Conservation (phyloP, 331 rosid genomes). For the Quercus phellos region DNA sequence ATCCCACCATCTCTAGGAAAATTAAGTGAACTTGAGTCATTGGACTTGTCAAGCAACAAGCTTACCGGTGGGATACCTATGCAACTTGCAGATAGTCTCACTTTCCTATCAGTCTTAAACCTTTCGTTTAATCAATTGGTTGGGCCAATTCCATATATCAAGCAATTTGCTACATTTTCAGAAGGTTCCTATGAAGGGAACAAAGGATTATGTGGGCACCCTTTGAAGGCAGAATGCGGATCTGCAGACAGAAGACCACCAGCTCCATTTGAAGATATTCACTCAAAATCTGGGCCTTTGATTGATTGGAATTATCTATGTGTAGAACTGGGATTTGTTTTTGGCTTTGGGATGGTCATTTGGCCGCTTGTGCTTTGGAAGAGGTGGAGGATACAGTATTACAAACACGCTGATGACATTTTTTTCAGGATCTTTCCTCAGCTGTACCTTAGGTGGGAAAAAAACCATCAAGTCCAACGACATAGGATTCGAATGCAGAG, state of each 20-base stretch:
- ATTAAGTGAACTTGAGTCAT: neutral
- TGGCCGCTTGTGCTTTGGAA: no score
- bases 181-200: neutral
- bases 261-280: neutral
- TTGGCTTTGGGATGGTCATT: no score
- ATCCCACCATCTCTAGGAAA: constrained; percentile 8
- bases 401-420: no score
- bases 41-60: neutral
- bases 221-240: neutral
- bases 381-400: no score
- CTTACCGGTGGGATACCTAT: neutral
- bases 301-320: no score
- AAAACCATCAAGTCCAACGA: neutral
- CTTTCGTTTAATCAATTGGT: neutral
- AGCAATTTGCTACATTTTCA: neutral
- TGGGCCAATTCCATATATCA: neutral
- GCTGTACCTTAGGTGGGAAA: neutral
- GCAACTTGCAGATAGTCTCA: neutral
- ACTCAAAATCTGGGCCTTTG: no score
- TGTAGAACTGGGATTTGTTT: no score
- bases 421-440: no score
- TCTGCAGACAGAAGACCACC: neutral
- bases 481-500: neutral
- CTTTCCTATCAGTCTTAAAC: neutral
- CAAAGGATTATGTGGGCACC: neutral